Evolutionary conservation across 2,329 filamentous ascomycete genomes (phyloP).

Genomic region (Sclerotinia subarctica): DNA sequence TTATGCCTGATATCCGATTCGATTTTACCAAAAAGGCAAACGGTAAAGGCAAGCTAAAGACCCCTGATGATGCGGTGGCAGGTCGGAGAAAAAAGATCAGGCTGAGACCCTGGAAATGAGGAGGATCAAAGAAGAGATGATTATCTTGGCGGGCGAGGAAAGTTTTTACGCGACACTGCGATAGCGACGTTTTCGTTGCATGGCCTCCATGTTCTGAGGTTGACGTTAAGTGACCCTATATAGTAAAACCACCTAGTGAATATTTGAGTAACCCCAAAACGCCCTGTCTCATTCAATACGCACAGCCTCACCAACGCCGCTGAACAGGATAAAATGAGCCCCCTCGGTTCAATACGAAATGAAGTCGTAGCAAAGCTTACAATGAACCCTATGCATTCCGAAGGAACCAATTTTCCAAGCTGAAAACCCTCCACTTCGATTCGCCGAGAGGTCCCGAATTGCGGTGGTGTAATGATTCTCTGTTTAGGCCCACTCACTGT

Average conservation of each 20-base stretch:
- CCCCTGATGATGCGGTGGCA: neutral
- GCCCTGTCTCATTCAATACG: neutral
- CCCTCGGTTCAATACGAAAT: neutral
- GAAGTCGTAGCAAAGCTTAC: neutral
- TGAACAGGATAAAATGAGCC: neutral
- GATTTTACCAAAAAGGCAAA: neutral
- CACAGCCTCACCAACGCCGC: neutral
- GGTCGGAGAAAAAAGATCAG: neutral
- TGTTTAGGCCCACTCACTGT: neutral
- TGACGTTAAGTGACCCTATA: conserved; percentile 10
- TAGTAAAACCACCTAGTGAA: conserved; percentile 1
- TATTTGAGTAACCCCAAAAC: neutral
- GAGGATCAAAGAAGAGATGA: neutral
- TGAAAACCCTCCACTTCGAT: neutral
- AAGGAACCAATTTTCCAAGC: neutral
- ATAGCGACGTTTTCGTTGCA: conserved; percentile 7
- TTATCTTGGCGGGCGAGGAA: neutral
- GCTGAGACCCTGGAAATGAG: neutral
- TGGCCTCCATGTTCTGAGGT: neutral
- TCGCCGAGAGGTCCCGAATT: neutral
- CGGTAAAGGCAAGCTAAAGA: neutral
- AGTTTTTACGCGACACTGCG: neutral
- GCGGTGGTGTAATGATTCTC: neutral
- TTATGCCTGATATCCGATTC: conserved; percentile 1
- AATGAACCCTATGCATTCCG: neutral